A percentile compares a stretch with the other conserved stretches of the same genome.
These are phyloP conservation scores for Panaeolus papilionaceus DNA, from an alignment of 768 basidiomycete genomes.

Conservation along the genomic window DNA sequence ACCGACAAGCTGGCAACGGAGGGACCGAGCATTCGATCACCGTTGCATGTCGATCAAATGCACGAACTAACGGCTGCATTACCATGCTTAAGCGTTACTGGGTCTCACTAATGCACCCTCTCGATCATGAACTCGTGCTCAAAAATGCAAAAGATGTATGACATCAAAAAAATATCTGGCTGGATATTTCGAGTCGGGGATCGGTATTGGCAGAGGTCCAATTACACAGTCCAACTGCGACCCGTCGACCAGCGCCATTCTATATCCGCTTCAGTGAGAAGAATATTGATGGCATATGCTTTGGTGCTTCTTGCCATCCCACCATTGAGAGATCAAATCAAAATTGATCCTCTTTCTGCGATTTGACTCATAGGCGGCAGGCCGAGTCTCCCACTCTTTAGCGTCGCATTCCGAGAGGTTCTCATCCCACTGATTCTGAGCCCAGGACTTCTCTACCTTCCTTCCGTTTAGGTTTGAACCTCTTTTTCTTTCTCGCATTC, in stretches of 20 bases:
- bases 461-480: conserved; percentile 3
- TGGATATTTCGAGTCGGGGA: too few species aligned
- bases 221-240: neutral
- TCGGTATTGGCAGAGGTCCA: neutral
- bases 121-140: conserved; percentile 2
- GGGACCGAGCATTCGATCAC: conserved; percentile 7
- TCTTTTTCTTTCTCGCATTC: neutral
- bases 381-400: conserved; percentile 4
- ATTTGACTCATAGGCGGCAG: conserved; percentile 12
- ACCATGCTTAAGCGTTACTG: neutral
- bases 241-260: neutral
- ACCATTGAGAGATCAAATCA: conserved; percentile 12
- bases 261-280: conserved; percentile 4
- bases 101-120: neutral
- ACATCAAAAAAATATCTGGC: neutral
- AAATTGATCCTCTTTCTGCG: conserved; percentile 14
- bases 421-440: neutral
- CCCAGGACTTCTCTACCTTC: neutral
- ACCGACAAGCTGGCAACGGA: conserved; percentile 10
- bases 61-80: neutral
- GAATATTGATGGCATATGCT: conserved; percentile 9
- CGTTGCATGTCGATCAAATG: conserved; percentile 1
- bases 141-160: neutral
- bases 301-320: conserved; percentile 11
- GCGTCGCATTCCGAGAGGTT: neutral